Percentiles rank a stretch among this genome's conserved stretches.
phyloP scores from a whole-genome alignment of 176 grass and related monocot genomes.

The Bonia amplexicaulis region DNA sequence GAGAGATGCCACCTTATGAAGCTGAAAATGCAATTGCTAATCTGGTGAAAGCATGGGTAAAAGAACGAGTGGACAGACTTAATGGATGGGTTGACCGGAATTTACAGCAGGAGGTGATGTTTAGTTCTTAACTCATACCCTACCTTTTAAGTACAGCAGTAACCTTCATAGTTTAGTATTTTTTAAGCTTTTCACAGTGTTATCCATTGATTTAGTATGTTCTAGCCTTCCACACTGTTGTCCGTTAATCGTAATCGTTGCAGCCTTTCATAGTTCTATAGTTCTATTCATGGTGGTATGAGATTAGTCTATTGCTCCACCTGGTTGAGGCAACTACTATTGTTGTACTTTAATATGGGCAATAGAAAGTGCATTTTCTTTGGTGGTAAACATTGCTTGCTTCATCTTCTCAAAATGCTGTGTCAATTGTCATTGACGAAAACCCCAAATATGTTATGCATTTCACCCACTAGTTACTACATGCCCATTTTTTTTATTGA shows the following conservation, averaged over 20 bases:
- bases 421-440: neutral
- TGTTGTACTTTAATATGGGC: neutral
- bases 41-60: constrained; percentile 78
- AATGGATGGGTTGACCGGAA: constrained; percentile 56
- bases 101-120: constrained; percentile 65
- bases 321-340: neutral
- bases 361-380: neutral
- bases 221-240: neutral
- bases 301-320: neutral
- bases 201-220: neutral
- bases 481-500: neutral
- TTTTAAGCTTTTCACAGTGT: neutral
- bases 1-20: constrained; percentile 78
- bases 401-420: neutral
- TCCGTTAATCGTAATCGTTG: neutral
- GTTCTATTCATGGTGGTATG: neutral
- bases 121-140: constrained; percentile 19
- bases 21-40: constrained; percentile 59
- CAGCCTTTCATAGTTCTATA: neutral
- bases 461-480: neutral
- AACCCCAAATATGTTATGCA: neutral
- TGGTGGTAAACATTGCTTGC: neutral
- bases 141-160: neutral
- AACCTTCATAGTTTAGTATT: neutral
- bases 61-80: constrained; percentile 51